Percentiles rank a stretch among this genome's conserved stretches.
These are phyloP conservation scores for Tricholoma saponaceum DNA, from an alignment of 768 basidiomycete genomes.

Conservation along the genomic window DNA sequence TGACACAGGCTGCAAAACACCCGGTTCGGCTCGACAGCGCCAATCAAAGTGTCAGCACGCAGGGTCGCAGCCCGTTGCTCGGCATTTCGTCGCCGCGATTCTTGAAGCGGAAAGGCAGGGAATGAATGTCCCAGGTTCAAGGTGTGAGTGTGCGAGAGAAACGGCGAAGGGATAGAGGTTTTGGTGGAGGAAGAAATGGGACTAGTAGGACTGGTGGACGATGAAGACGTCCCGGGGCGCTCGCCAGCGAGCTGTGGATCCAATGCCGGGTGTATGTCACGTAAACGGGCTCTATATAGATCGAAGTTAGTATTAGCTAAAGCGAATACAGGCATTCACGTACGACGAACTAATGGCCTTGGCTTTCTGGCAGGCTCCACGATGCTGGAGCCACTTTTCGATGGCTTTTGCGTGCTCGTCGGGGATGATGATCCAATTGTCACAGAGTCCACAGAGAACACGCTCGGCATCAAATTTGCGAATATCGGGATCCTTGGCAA, in stretches of 20 bases:
- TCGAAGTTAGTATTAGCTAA: slow-evolving; percentile 3
- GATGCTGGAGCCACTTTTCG: slow-evolving; percentile 63
- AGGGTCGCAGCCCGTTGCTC: slow-evolving; percentile 75
- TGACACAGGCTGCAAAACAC: slow-evolving; percentile 73
- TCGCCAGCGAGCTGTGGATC: neutral
- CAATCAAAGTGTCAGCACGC: slow-evolving; percentile 59
- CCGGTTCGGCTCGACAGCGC: slow-evolving; percentile 66
- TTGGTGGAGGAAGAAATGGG: slow-evolving; percentile 5
- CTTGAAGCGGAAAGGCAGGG: slow-evolving; percentile 55
- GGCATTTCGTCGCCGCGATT: slow-evolving; percentile 70
- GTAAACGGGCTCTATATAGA: neutral
- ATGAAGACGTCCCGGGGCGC: slow-evolving; percentile 4
- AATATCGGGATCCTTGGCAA: slow-evolving; percentile 65
- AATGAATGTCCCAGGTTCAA: slow-evolving; percentile 30
- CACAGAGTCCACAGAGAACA: slow-evolving; percentile 65
- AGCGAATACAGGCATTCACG: neutral
- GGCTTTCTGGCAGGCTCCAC: slow-evolving; percentile 47
- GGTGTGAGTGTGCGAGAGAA: slow-evolving; percentile 7
- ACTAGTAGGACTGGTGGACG: slow-evolving; percentile 2
- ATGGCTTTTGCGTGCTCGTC: slow-evolving; percentile 61
- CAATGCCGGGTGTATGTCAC: neutral
- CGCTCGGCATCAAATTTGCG: slow-evolving; percentile 74
- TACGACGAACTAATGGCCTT: slow-evolving; percentile 9
- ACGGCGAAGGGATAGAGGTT: slow-evolving; percentile 6
- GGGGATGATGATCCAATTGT: slow-evolving; percentile 58